These are phyloP conservation scores for Ophiostoma ips DNA, from an alignment of 2,329 filamentous ascomycete species.

Conservation along the genomic window DNA sequence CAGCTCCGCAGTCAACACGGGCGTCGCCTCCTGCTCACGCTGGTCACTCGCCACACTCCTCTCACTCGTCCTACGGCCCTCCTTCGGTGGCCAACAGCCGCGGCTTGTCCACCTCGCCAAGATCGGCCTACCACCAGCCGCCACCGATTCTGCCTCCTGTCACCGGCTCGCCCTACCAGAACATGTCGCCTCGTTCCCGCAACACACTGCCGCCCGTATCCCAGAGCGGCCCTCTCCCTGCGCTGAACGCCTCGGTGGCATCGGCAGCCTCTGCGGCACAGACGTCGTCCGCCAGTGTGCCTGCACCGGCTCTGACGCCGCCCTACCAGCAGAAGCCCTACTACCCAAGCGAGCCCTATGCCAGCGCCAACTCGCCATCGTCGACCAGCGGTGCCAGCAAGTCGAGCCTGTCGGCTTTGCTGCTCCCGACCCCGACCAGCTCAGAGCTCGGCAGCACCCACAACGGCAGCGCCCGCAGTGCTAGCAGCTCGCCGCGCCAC, in stretches of 20 bases:
- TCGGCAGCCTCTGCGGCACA: not conserved
- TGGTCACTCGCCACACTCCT: not conserved
- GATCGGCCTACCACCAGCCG: conserved; percentile 10
- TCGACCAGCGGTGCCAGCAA: conserved; percentile 20
- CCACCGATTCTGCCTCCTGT: conserved; percentile 9
- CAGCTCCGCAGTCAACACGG: conserved; percentile 6
- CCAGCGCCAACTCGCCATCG: conserved; percentile 14
- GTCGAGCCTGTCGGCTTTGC: conserved; percentile 31
- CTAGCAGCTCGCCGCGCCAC: conserved; percentile 34
- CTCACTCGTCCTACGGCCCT: conserved; percentile 3
- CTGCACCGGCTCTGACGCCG: conserved; percentile 6
- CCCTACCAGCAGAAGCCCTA: conserved; percentile 21
- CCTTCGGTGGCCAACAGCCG: not conserved
- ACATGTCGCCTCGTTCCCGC: conserved; percentile 7
- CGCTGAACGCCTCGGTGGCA: conserved; percentile 1
- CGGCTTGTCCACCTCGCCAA: conserved; percentile 4
- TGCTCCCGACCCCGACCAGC: conserved; percentile 36
- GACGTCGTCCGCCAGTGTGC: not conserved
- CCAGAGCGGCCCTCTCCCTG: conserved; percentile 3
- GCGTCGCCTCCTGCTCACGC: conserved; percentile 1
- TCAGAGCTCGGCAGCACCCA: conserved; percentile 27
- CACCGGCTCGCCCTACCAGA: conserved; percentile 2
- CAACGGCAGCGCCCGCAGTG: conserved; percentile 25
- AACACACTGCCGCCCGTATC: conserved; percentile 8
- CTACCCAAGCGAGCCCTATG: not conserved